Base-by-base conservation (phyloP, 139 green algal genomes). In the Auxenochlorella protothecoides region DNA sequence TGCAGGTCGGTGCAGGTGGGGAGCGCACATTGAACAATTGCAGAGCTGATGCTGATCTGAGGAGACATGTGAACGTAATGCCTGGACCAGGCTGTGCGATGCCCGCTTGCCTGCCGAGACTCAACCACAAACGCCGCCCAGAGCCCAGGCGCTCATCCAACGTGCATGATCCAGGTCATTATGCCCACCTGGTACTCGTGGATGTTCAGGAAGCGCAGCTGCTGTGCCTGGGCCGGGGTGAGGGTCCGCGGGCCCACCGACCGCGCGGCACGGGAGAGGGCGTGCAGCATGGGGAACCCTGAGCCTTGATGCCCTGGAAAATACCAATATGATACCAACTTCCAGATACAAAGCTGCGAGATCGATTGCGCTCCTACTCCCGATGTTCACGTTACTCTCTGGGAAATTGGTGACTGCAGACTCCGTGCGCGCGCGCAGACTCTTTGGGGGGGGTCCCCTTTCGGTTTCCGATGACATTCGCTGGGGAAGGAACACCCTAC, bases 131-230 rank as follows among this genome's bases (percentile, higher is more conserved):
- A 62, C 57, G 57, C 57, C 9, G 9, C 57, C 9, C 9, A 62
- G 57, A 11, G 57, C 59, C 7, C 53, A 68, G 68, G 65, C 63
- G 72, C 72, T 77, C 70, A 62, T 59, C 55, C 15, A 63, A 54
- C 66, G 6, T 60, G 5, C 9, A 10, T 70, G 10, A 11, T 2
- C 51, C 11, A 51, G 44, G 7, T 51, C 65, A 55, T 10, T 16
- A 6, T 55, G 61, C 72, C 14, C 67, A 88, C 91, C 88, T 98
- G 93, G 72, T 97, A 98, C 74, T 98, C 93, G 67, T 98, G 93
- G 0, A 98, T 73, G 70, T 98, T 98, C 3, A 98, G 79, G 62
- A 85, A 91, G 2, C 93, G 82, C 55, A 78, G 63, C 70, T 89
- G 87, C 66, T 88, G 74, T 14, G 76, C 64, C 61, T 83, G 78